Percentiles rank a stretch among this genome's conserved stretches.
Conservation (phyloP, 129 eudicot species). For the Centella asiatica region DNA sequence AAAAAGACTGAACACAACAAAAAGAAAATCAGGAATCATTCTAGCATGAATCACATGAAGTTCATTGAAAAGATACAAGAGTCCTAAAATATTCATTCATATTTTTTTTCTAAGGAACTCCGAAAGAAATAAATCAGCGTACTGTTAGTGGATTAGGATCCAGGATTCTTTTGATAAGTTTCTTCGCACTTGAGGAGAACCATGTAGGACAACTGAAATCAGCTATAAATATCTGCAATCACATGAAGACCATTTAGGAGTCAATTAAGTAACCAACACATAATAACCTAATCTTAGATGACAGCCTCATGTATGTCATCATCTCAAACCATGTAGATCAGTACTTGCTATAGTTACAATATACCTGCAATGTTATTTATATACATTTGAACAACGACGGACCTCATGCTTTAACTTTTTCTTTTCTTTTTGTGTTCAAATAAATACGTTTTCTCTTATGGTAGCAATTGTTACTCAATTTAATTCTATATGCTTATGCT, state of each 20-base stretch:
- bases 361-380: too few species aligned
- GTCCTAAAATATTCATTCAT: background rate
- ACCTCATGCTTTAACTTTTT: too few species aligned
- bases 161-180: conserved; percentile 47
- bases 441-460: too few species aligned
- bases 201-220: conserved; percentile 46
- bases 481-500: too few species aligned
- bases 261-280: background rate
- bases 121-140: conserved; percentile 12
- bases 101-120: background rate
- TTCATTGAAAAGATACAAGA: too few species aligned
- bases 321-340: background rate
- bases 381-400: too few species aligned
- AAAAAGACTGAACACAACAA: background rate
- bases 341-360: too few species aligned
- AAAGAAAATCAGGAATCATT: background rate
- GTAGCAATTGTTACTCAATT: too few species aligned
- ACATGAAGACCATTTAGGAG: background rate
- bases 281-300: background rate
- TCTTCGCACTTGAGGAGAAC: conserved; percentile 62
- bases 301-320: background rate
- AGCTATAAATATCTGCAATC: conserved; percentile 36
- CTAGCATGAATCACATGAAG: too few species aligned
- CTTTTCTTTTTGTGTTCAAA: too few species aligned
- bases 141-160: conserved; percentile 57